Percentiles rank a stretch among this genome's conserved stretches.
Conservation (phyloP, 2,329 filamentous ascomycete genomes). For the Aspergillus eucalypticola region DNA sequence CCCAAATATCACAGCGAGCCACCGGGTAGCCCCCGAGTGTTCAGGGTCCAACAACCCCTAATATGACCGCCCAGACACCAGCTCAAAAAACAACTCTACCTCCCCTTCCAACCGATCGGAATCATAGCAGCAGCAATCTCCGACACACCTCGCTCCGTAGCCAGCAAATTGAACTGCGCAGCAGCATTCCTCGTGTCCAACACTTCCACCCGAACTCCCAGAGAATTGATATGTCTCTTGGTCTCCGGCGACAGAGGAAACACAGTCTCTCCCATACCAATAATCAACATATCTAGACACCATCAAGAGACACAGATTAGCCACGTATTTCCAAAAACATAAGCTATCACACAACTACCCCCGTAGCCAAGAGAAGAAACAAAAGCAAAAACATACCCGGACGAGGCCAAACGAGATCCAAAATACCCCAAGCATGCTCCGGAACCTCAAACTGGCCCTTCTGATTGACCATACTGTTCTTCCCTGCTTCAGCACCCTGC, state of each 20-base stretch:
- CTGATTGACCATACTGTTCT: slow-evolving; percentile 62
- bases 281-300: slow-evolving; percentile 56
- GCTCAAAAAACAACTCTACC: slow-evolving; percentile 6
- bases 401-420: slow-evolving; percentile 81
- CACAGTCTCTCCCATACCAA: slow-evolving; percentile 80
- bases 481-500: slow-evolving; percentile 49
- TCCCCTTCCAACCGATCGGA: slow-evolving; percentile 74
- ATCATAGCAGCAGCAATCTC: slow-evolving; percentile 86
- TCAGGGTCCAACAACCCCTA: neutral
- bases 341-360: neutral
- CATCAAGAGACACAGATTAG: neutral
- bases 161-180: slow-evolving; percentile 89
- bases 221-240: slow-evolving; percentile 67
- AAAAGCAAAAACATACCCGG: slow-evolving; percentile 63
- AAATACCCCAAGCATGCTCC: slow-evolving; percentile 69
- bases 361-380: neutral
- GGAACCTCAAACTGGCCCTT: slow-evolving; percentile 81
- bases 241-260: slow-evolving; percentile 75
- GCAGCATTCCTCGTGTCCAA: slow-evolving; percentile 92
- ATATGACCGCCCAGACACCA: neutral
- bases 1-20: neutral
- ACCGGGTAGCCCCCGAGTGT: neutral
- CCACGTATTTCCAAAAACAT: neutral
- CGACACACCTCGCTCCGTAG: slow-evolving; percentile 84
- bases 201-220: slow-evolving; percentile 85